These are phyloP conservation scores for Colletotrichum karsti DNA, from an alignment of 2,329 filamentous ascomycete species.

Conservation along the genomic window DNA sequence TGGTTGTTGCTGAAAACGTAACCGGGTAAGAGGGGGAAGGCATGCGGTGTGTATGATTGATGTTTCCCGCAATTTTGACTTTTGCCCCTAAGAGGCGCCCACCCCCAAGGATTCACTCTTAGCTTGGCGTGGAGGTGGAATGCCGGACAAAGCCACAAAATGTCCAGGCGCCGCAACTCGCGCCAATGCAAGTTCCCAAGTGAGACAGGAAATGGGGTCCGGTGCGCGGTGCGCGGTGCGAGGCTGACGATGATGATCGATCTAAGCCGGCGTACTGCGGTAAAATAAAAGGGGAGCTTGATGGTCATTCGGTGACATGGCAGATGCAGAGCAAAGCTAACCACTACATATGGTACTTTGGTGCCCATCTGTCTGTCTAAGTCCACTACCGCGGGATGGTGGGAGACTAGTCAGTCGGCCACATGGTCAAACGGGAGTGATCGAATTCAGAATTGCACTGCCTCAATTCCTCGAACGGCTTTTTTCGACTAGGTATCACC, in stretches of 20 bases:
- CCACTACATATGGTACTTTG: too few species aligned
- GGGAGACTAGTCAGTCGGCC: slow-evolving; percentile 4
- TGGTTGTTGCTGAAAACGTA: slow-evolving; percentile 10
- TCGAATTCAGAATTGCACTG: slow-evolving; percentile 12
- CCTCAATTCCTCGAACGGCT: slow-evolving; percentile 8
- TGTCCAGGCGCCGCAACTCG: background rate
- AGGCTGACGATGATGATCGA: background rate
- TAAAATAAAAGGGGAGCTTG: background rate
- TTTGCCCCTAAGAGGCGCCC: background rate
- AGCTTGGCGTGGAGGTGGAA: background rate
- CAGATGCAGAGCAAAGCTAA: background rate
- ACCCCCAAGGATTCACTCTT: background rate
- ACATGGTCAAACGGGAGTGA: background rate
- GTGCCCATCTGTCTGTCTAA: background rate
- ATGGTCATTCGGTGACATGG: background rate
- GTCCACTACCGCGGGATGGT: background rate
- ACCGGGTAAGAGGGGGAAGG: background rate
- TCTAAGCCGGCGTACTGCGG: background rate
- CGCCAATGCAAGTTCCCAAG: background rate
- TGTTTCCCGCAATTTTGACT: slow-evolving; percentile 7
- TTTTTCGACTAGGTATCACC: slow-evolving; percentile 2
- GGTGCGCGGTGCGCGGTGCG: background rate
- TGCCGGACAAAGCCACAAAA: background rate
- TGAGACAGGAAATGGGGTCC: background rate
- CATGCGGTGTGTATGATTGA: background rate